phyloP scores from a whole-genome alignment of 352 stramenopile genomes.

The Phytopythium sindhum region DNA sequence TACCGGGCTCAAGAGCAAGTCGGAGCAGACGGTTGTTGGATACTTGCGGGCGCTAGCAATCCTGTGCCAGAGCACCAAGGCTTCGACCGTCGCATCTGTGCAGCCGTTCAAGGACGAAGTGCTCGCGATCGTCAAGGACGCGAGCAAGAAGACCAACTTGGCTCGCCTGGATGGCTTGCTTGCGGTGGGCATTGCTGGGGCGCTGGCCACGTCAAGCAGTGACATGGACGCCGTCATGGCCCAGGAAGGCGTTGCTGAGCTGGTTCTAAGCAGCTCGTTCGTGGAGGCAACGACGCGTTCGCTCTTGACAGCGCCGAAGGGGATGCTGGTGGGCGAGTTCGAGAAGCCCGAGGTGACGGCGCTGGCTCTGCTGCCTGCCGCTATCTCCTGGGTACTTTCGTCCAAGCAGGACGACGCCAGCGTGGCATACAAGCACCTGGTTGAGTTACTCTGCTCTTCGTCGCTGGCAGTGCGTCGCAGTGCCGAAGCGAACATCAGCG shows the following conservation, averaged over 20 bases:
- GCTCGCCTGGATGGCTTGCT: slow-evolving; percentile 75
- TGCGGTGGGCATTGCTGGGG: slow-evolving; percentile 55
- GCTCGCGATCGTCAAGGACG: slow-evolving; percentile 48
- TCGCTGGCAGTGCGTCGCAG: slow-evolving; percentile 50
- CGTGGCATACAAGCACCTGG: slow-evolving; percentile 49
- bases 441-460: slow-evolving; percentile 55
- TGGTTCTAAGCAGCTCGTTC: slow-evolving; percentile 55
- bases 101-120: slow-evolving; percentile 47
- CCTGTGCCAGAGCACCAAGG: slow-evolving; percentile 30
- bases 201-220: slow-evolving; percentile 52
- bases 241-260: slow-evolving; percentile 37
- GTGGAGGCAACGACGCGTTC: slow-evolving; percentile 38
- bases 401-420: slow-evolving; percentile 50
- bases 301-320: slow-evolving; percentile 29
- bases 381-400: slow-evolving; percentile 68
- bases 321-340: slow-evolving; percentile 15
- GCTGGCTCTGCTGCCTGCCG: slow-evolving; percentile 37
- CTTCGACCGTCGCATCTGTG: slow-evolving; percentile 19
- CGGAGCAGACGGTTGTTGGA: slow-evolving; percentile 56
- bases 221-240: slow-evolving; percentile 57
- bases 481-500: slow-evolving; percentile 37
- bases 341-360: slow-evolving; percentile 62
- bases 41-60: slow-evolving; percentile 60
- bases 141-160: slow-evolving; percentile 78
- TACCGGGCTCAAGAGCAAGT: slow-evolving; percentile 68